Evolutionary conservation across 2,329 filamentous ascomycete species (phyloP).

Genomic region (Colletotrichum sp.): DNA sequence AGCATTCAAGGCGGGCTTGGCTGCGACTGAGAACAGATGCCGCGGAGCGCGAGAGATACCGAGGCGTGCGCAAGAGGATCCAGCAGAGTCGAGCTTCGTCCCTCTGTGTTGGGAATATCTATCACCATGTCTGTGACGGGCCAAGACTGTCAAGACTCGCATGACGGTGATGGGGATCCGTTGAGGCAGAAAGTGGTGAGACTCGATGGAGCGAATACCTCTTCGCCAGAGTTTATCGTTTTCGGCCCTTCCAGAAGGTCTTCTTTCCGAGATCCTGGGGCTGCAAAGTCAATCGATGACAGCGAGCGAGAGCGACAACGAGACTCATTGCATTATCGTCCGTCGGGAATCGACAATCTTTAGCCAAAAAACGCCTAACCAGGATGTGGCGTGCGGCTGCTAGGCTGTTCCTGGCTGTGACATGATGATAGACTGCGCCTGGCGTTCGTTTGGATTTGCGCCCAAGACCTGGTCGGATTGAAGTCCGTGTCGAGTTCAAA

Average conservation of each 20-base stretch:
- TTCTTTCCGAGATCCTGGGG: neutral
- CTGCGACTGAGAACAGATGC: neutral
- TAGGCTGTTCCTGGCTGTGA: slow-evolving; percentile 3
- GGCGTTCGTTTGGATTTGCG: neutral
- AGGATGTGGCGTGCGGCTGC: slow-evolving; percentile 7
- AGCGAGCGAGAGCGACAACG: slow-evolving; percentile 1
- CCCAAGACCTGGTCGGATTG: neutral
- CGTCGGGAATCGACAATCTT: neutral
- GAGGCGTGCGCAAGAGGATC: neutral
- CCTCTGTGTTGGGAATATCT: neutral
- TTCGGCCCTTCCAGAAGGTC: neutral
- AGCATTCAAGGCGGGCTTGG: neutral
- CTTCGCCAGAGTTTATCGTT: neutral
- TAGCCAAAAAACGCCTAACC: neutral
- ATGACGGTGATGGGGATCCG: neutral
- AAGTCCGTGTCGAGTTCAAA: neutral
- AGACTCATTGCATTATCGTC: neutral
- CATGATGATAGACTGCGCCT: neutral
- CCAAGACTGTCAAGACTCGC: neutral
- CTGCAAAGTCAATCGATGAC: slow-evolving; percentile 3
- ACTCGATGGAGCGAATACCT: neutral
- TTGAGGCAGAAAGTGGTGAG: neutral
- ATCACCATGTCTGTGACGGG: neutral
- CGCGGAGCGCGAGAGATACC: neutral
- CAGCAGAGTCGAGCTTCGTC: neutral